A percentile compares a stretch with the other conserved stretches of the same genome.
These are phyloP conservation scores for Saussurea involucrata DNA, from an alignment of 129 eudicot genomes.

Conservation along the genomic window DNA sequence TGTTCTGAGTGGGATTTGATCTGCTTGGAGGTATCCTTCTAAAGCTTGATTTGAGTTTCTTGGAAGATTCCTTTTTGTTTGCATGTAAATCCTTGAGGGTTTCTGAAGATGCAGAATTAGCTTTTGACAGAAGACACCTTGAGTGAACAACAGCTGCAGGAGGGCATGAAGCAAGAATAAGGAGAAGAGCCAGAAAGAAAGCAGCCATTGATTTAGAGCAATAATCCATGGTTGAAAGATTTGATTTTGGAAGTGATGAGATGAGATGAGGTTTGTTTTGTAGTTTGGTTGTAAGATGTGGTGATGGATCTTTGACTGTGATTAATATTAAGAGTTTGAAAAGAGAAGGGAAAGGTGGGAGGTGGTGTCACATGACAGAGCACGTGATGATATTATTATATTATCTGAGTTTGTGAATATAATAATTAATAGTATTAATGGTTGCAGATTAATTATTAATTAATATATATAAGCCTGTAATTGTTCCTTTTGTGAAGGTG, in stretches of 20 bases:
- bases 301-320: conserved; percentile 57
- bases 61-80: conserved; percentile 40
- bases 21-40: conserved; percentile 68
- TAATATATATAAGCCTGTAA: neutral
- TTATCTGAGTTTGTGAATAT: conserved; percentile 13
- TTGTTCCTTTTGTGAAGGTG: neutral
- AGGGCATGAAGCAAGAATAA: conserved; percentile 34
- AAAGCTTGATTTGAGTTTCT: conserved; percentile 46
- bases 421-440: too few species aligned
- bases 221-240: conserved; percentile 30
- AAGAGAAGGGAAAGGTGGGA: neutral
- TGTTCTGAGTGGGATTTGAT: conserved; percentile 80
- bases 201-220: conserved; percentile 23
- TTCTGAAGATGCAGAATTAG: conserved; percentile 32
- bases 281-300: conserved; percentile 30
- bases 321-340: conserved; percentile 21
- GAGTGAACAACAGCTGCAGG: conserved; percentile 29
- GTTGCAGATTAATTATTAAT: neutral
- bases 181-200: conserved; percentile 35
- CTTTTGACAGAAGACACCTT: conserved; percentile 7
- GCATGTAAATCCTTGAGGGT: conserved; percentile 21
- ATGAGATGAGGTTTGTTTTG: conserved; percentile 23
- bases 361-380: conserved; percentile 32
- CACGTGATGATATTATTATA: conserved; percentile 42
- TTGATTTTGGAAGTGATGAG: conserved; percentile 6